Conservation (phyloP, 495 filamentous ascomycete genomes). For the Penicillium canariense region DNA sequence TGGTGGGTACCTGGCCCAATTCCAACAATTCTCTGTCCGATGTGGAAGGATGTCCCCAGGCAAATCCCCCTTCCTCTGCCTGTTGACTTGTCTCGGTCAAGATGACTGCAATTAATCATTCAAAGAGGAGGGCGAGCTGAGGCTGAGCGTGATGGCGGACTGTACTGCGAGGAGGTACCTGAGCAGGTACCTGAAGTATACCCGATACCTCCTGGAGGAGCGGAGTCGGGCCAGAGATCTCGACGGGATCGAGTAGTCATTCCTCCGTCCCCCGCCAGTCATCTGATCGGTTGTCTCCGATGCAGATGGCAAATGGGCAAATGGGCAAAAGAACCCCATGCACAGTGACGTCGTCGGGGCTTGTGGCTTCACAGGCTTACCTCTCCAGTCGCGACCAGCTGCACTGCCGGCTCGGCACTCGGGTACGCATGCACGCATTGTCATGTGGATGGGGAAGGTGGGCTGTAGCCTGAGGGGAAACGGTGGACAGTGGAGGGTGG, state of each 20-base stretch:
- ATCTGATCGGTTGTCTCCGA: constrained; percentile 7
- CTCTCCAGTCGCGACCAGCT: neutral
- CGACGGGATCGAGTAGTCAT: neutral
- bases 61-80: too few relatives aligned
- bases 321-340: neutral
- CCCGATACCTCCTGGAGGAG: too few relatives aligned
- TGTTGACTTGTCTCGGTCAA: too few relatives aligned
- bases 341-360: constrained; percentile 7
- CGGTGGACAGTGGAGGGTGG: neutral
- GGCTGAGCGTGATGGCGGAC: too few relatives aligned
- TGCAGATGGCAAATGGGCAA: neutral
- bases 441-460: constrained; percentile 6
- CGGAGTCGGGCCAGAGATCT: too few relatives aligned
- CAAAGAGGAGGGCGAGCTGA: too few relatives aligned
- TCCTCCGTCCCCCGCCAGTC: constrained; percentile 2
- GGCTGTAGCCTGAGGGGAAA: neutral
- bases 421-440: constrained; percentile 23
- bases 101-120: too few relatives aligned
- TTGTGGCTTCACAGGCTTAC: neutral
- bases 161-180: too few relatives aligned
- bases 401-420: constrained; percentile 21
- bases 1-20: too few relatives aligned
- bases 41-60: too few relatives aligned
- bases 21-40: too few relatives aligned
- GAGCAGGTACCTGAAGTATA: too few relatives aligned